phyloP scores from a whole-genome alignment of 495 filamentous ascomycete genomes.

The Penicillium angulare region DNA sequence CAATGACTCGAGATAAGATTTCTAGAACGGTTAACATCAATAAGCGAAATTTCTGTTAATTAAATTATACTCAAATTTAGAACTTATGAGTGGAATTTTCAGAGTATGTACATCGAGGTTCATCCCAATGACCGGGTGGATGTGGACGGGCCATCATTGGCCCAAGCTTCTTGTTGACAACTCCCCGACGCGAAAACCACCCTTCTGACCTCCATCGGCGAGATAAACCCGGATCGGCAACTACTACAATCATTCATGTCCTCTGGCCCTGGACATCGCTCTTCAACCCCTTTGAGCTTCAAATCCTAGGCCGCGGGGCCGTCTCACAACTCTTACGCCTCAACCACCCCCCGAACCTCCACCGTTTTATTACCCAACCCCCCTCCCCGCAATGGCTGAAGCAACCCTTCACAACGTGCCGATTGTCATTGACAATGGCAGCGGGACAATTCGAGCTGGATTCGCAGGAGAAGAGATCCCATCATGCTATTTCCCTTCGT shows the following conservation, averaged over 20 bases:
- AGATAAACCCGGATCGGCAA: slow-evolving; percentile 11
- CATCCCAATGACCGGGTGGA: neutral
- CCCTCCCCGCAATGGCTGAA: slow-evolving; percentile 66
- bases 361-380: slow-evolving; percentile 18
- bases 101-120: neutral
- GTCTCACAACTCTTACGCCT: slow-evolving; percentile 28
- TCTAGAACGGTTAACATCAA: too few relatives aligned
- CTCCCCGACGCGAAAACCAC: slow-evolving; percentile 27
- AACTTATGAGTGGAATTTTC: too few relatives aligned
- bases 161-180: slow-evolving; percentile 47
- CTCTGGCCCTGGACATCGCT: neutral
- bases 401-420: slow-evolving; percentile 88
- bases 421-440: slow-evolving; percentile 98
- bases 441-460: slow-evolving; percentile 93
- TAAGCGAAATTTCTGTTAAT: neutral
- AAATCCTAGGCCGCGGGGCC: slow-evolving; percentile 39
- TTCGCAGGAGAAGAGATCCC: slow-evolving; percentile 95
- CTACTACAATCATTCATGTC: slow-evolving; percentile 10
- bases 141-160: slow-evolving; percentile 27
- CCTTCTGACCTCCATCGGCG: slow-evolving; percentile 19
- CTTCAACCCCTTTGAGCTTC: slow-evolving; percentile 11
- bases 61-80: neutral
- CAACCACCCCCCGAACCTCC: slow-evolving; percentile 15
- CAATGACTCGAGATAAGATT: too few relatives aligned
- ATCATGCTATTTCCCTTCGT: slow-evolving; percentile 97